Percentiles rank a stretch among this genome's conserved stretches.
These are phyloP conservation scores for Lentinula boryana DNA, from an alignment of 768 basidiomycete species.

Conservation along the genomic window DNA sequence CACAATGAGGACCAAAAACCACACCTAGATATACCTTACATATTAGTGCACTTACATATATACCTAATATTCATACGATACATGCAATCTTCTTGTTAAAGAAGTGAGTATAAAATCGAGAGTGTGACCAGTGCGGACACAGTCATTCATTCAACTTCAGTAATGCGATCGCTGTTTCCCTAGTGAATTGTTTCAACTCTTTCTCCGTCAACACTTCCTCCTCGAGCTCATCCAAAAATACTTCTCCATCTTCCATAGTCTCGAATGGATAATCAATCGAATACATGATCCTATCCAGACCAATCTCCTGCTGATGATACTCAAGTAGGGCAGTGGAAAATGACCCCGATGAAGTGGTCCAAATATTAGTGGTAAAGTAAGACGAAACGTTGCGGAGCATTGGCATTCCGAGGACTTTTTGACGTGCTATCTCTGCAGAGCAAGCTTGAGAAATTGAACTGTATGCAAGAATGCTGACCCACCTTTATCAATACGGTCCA, in stretches of 20 bases:
- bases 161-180: constrained; percentile 1
- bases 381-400: constrained; percentile 32
- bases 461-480: neutral
- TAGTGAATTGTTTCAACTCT: neutral
- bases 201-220: neutral
- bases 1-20: neutral
- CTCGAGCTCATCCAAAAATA: constrained; percentile 6
- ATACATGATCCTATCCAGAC: constrained; percentile 33
- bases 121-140: no score
- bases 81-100: no score
- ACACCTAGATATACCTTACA: neutral
- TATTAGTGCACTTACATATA: no score
- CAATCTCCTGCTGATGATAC: constrained; percentile 35
- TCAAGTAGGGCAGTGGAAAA: constrained; percentile 31
- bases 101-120: no score
- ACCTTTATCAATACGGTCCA: constrained; percentile 34
- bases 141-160: neutral
- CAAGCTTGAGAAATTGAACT: neutral
- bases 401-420: constrained; percentile 15
- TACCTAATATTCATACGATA: no score
- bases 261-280: constrained; percentile 32
- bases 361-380: constrained; percentile 33
- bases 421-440: neutral
- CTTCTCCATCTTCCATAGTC: constrained; percentile 5
- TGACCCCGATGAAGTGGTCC: constrained; percentile 34